phyloP scores from a whole-genome alignment of 257 asterid species.

The Solanum pennellii region DNA sequence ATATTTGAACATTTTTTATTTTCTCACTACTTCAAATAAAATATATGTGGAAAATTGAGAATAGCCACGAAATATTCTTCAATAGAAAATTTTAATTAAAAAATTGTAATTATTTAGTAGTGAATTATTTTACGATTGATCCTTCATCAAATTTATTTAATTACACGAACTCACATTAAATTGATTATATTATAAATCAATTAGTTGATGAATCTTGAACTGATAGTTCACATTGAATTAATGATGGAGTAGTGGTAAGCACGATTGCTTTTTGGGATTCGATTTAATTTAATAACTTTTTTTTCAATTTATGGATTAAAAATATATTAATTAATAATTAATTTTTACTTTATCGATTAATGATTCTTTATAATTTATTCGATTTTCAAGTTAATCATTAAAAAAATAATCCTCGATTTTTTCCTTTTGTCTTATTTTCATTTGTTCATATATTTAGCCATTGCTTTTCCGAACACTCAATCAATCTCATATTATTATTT shows the following conservation, averaged over 20 bases:
- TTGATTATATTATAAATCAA: background rate
- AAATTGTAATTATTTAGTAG: too few species aligned
- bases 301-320: too few species aligned
- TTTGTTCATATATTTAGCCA: background rate
- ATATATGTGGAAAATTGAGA: too few species aligned
- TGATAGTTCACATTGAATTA: background rate
- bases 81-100: too few species aligned
- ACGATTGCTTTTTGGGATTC: background rate
- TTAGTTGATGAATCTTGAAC: background rate
- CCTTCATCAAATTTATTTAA: background rate
- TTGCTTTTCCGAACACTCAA: background rate
- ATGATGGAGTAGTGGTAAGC: background rate
- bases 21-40: background rate
- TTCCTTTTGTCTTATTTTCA: background rate
- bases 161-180: background rate
- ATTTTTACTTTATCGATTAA: background rate
- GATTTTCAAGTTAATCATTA: background rate
- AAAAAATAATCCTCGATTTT: background rate
- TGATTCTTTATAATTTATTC: too few species aligned
- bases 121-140: background rate
- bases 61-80: too few species aligned
- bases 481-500: background rate
- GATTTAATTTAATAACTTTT: too few species aligned
- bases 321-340: too few species aligned
- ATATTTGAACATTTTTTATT: too few species aligned